These are phyloP conservation scores for Eucalyptus cloeziana DNA, from an alignment of 345 rosid species.

Conservation along the genomic window DNA sequence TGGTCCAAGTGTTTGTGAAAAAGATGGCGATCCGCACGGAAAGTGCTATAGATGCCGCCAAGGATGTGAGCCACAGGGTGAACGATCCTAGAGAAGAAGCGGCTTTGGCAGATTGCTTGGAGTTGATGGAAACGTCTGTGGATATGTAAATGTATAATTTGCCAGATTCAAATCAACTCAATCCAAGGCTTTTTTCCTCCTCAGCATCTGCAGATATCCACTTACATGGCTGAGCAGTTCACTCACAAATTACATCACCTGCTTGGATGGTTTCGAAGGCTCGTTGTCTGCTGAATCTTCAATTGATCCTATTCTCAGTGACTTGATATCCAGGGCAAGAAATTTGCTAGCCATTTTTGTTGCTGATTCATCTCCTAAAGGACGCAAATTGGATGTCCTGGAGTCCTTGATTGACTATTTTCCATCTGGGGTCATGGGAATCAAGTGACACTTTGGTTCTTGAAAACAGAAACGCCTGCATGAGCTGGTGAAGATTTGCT, in stretches of 20 bases:
- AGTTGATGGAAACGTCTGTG: constrained; percentile 47
- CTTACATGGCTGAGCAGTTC: constrained; percentile 71
- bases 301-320: constrained; percentile 15
- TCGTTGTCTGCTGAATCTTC: not conserved
- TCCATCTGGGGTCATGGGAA: constrained; percentile 53
- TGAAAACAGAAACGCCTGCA: not conserved
- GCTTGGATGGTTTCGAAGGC: constrained; percentile 36
- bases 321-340: constrained; percentile 42
- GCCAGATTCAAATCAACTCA: constrained; percentile 3
- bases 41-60: constrained; percentile 1
- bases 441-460: not conserved
- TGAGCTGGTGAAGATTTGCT: not conserved
- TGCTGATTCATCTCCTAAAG: not conserved
- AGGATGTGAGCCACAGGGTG: not conserved
- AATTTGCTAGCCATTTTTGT: constrained; percentile 48
- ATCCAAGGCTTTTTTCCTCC: not conserved
- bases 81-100: constrained; percentile 21
- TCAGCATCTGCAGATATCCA: constrained; percentile 33
- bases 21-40: constrained; percentile 4
- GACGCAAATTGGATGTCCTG: not conserved
- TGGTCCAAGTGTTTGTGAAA: constrained; percentile 24
- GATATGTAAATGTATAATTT: constrained; percentile 2
- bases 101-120: constrained; percentile 30
- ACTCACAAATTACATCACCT: constrained; percentile 66
- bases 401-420: constrained; percentile 3